phyloP scores from a whole-genome alignment of 148 eudicot genomes.

The Chenopodium suecicum region DNA sequence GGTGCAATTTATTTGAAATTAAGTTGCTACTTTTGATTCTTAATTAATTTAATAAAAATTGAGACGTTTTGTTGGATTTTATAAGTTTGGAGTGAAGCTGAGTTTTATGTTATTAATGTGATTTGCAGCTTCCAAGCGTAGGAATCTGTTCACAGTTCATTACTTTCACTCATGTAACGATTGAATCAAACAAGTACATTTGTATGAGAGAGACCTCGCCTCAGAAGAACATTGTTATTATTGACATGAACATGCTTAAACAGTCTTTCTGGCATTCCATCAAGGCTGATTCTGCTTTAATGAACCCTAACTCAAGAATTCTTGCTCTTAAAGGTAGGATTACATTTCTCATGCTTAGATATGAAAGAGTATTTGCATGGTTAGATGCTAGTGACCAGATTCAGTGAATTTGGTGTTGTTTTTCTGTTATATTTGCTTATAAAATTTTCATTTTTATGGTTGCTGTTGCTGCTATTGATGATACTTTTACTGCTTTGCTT shows the following conservation, averaged over 20 bases:
- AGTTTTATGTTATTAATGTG: not conserved
- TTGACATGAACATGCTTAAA: constrained; percentile 84
- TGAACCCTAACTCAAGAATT: constrained; percentile 85
- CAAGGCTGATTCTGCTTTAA: constrained; percentile 90
- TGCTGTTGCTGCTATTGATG: not conserved
- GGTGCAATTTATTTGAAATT: not conserved
- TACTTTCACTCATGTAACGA: constrained; percentile 88
- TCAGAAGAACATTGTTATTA: constrained; percentile 79
- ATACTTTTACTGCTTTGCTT: too few relatives aligned
- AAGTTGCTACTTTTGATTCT: too few relatives aligned
- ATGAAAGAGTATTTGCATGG: not conserved
- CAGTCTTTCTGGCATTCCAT: constrained; percentile 92
- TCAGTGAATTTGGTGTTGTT: not conserved
- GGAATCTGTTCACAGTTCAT: constrained; percentile 88
- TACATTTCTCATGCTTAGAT: too few relatives aligned
- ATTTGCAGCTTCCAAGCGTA: constrained; percentile 69
- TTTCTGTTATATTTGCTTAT: not conserved
- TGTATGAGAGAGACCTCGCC: constrained; percentile 93
- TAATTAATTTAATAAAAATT: not conserved
- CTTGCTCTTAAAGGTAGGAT: constrained; percentile 80
- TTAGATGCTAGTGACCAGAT: not conserved
- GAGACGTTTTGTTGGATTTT: not conserved
- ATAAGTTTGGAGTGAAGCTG: not conserved
- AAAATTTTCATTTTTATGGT: not conserved
- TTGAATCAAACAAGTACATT: constrained; percentile 96